These are phyloP conservation scores for Abrus pulchellus DNA, from an alignment of 306 rosid genomes.

Conservation along the genomic window DNA sequence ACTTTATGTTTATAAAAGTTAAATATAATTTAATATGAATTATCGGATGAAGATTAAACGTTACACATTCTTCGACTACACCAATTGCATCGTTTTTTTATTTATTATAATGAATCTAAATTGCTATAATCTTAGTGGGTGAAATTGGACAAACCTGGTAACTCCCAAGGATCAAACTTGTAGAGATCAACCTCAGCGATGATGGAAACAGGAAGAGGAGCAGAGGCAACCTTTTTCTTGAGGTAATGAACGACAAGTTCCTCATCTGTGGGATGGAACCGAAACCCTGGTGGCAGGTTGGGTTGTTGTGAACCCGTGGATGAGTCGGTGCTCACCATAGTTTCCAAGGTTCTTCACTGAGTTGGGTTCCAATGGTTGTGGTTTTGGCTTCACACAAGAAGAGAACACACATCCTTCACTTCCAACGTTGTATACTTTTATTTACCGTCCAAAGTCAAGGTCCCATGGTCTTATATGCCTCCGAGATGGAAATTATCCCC, in stretches of 20 bases:
- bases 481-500: background rate
- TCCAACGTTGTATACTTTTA: background rate
- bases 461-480: constrained; percentile 37
- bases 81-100: too few species aligned
- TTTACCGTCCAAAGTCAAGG: constrained; percentile 16
- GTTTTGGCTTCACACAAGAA: constrained; percentile 26
- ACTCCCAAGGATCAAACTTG: constrained; percentile 92
- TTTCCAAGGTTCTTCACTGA: background rate
- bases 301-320: constrained; percentile 63
- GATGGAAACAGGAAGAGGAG: constrained; percentile 68
- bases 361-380: constrained; percentile 9
- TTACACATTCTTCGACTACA: too few species aligned
- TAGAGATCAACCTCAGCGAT: constrained; percentile 57
- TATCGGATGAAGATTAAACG: too few species aligned
- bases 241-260: constrained; percentile 86
- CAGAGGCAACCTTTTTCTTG: constrained; percentile 66
- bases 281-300: constrained; percentile 78
- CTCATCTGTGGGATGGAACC: constrained; percentile 56
- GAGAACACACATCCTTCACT: constrained; percentile 1
- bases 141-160: constrained; percentile 65
- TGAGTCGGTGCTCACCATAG: constrained; percentile 79
- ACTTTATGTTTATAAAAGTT: too few species aligned
- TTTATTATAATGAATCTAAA: too few species aligned
- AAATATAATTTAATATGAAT: too few species aligned
- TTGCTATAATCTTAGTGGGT: background rate